These are phyloP conservation scores for Mortierella sp. DNA, from an alignment of 371 early-diverging fungal species.

Conservation along the genomic window DNA sequence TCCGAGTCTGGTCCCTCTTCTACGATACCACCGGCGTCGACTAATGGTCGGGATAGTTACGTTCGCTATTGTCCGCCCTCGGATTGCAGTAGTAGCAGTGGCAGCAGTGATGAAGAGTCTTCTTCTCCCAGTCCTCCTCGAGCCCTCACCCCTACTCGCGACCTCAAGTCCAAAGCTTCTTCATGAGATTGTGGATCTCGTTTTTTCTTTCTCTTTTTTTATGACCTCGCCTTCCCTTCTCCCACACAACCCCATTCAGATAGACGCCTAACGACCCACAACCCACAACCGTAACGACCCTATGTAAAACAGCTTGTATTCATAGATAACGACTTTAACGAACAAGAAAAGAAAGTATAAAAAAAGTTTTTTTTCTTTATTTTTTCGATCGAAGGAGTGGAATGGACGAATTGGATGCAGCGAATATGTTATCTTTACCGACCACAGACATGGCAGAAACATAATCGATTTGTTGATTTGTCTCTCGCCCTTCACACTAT, in stretches of 20 bases:
- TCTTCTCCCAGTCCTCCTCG: background rate
- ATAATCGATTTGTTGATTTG: too few relatives aligned
- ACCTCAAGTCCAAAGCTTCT: background rate
- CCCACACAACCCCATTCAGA: background rate
- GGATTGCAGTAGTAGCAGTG: background rate
- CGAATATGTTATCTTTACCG: background rate
- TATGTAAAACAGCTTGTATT: background rate
- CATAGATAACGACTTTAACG: background rate
- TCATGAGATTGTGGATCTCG: background rate
- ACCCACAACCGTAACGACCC: background rate
- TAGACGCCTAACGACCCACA: background rate
- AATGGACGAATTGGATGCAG: background rate
- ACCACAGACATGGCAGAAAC: too few relatives aligned
- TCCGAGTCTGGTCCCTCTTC: constrained; percentile 14
- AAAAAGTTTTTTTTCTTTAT: background rate
- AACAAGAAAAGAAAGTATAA: background rate
- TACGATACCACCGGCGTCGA: background rate
- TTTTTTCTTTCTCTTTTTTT: background rate
- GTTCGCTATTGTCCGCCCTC: background rate
- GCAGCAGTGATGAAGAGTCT: constrained; percentile 16
- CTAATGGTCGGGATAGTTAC: background rate
- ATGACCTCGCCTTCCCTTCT: background rate
- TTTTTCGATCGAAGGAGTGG: background rate
- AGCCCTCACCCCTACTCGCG: background rate
- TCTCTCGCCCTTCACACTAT: too few relatives aligned